Conservation (phyloP, 2,329 filamentous ascomycete species). For the Aspergillus arachidicola region DNA sequence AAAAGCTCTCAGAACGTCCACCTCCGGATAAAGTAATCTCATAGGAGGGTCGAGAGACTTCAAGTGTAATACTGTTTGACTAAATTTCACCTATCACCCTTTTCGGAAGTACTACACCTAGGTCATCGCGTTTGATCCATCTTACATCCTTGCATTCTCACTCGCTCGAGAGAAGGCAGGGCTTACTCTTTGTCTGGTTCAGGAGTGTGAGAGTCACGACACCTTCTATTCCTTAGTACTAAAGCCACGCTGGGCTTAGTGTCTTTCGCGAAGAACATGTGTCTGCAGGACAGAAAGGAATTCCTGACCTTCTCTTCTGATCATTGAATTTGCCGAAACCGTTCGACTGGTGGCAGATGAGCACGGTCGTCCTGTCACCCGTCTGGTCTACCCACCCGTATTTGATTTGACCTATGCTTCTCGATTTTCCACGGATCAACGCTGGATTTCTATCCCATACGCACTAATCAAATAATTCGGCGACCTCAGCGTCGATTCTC, state of each 20-base stretch:
- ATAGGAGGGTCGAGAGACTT: not conserved
- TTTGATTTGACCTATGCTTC: not conserved
- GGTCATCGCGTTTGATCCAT: constrained; percentile 1
- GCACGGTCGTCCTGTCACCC: not conserved
- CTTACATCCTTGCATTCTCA: not conserved
- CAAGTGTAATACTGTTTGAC: not conserved
- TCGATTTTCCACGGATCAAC: not conserved
- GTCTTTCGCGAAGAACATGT: not conserved
- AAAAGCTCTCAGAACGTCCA: not conserved
- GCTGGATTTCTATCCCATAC: no score
- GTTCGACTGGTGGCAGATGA: not conserved
- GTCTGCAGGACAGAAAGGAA: constrained; percentile 3
- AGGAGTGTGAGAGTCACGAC: not conserved
- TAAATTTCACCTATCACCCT: not conserved
- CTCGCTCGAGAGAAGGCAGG: not conserved
- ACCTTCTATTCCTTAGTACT: not conserved
- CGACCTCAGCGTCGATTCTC: not conserved
- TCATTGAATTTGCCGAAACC: not conserved
- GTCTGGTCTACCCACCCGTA: not conserved
- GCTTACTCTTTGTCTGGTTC: not conserved
- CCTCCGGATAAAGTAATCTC: not conserved
- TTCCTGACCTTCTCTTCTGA: constrained; percentile 7
- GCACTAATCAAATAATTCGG: not conserved
- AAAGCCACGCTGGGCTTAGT: not conserved
- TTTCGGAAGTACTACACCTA: not conserved